A percentile compares a stretch with the other conserved stretches of the same genome.
phyloP scores from a whole-genome alignment of 805 yeast genomes.

The Pichia cabralensis region DNA sequence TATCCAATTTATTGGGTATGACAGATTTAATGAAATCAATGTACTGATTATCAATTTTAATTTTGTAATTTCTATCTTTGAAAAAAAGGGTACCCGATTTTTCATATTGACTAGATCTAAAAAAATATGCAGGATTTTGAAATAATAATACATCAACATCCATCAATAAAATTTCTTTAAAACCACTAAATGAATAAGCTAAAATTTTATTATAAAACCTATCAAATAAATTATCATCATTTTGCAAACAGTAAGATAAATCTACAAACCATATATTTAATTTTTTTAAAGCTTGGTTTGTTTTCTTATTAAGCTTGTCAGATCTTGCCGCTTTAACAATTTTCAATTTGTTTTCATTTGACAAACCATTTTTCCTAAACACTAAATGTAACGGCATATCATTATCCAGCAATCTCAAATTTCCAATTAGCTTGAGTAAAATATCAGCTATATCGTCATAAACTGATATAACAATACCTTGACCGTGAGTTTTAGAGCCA shows the following conservation, averaged over 20 bases:
- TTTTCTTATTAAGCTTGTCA: too few relatives aligned
- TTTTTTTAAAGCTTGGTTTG: too few relatives aligned
- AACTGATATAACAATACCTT: conserved; percentile 45
- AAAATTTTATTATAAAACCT: conserved; percentile 34
- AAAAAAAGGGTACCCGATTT: conserved; percentile 35
- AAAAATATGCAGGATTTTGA: conserved; percentile 27
- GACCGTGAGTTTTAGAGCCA: too few relatives aligned
- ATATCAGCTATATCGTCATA: conserved; percentile 35
- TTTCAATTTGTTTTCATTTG: conserved; percentile 21
- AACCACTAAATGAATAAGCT: conserved; percentile 49
- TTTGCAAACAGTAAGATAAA: too few relatives aligned
- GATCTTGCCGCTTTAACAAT: too few relatives aligned
- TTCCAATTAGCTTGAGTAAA: conserved; percentile 32
- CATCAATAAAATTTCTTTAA: conserved; percentile 38
- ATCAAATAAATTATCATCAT: conserved; percentile 17
- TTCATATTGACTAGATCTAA: conserved; percentile 26
- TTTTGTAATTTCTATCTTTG: conserved; percentile 30
- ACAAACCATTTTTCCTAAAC: conserved; percentile 33
- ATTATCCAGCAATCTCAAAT: conserved; percentile 40
- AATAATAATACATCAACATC: conserved; percentile 39
- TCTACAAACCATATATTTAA: too few relatives aligned
- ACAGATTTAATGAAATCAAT: conserved; percentile 34
- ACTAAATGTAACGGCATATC: conserved; percentile 37
- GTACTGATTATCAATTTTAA: conserved; percentile 24
- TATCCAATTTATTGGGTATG: conserved; percentile 33